These are phyloP conservation scores for Lentinula guzmanii DNA, from an alignment of 768 basidiomycete species.

Conservation along the genomic window DNA sequence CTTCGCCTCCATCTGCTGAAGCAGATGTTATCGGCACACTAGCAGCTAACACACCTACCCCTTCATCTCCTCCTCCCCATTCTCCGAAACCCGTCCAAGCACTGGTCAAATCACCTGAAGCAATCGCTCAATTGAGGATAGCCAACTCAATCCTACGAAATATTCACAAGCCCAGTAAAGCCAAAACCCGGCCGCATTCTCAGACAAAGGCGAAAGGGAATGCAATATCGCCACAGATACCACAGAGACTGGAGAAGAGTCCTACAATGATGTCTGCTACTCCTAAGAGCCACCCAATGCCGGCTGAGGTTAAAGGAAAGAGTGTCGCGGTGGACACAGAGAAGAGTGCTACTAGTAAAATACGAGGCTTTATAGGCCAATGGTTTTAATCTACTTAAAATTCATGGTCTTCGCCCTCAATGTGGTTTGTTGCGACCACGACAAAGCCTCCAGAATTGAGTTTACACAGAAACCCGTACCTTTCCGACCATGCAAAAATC, in stretches of 20 bases:
- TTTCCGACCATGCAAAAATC: too few species aligned
- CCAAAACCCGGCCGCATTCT: neutral
- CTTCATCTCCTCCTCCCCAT: neutral
- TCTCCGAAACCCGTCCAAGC: neutral
- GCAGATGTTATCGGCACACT: neutral
- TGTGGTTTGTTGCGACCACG: too few species aligned
- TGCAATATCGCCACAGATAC: neutral
- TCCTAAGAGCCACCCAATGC: neutral
- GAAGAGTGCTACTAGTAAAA: neutral
- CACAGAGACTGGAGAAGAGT: neutral
- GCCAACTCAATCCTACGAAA: neutral
- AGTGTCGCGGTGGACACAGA: neutral
- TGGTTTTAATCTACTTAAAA: neutral
- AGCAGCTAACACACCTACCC: neutral
- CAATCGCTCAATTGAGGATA: neutral
- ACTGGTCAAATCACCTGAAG: neutral
- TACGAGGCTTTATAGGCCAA: neutral
- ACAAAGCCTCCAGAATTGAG: too few species aligned
- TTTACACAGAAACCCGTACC: too few species aligned
- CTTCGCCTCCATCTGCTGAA: neutral
- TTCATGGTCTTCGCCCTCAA: too few species aligned
- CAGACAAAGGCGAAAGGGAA: neutral
- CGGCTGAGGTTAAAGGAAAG: neutral
- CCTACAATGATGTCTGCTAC: neutral
- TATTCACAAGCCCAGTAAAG: neutral